phyloP scores from a whole-genome alignment of 768 basidiomycete species.

The Trametes punicea region DNA sequence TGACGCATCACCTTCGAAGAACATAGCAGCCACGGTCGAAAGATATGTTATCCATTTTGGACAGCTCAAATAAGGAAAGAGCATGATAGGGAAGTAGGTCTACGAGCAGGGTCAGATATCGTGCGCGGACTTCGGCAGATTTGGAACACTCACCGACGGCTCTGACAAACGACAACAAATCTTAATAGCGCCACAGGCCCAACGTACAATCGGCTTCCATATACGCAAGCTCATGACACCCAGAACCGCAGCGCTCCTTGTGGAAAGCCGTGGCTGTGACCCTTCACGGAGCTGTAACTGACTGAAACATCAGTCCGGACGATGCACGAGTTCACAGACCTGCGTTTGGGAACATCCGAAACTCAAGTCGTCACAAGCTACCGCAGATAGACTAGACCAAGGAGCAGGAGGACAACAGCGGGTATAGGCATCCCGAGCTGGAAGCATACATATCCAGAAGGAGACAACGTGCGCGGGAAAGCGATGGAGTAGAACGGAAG shows the following conservation, averaged over 20 bases:
- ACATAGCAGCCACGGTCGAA: not conserved
- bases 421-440: slow-evolving; percentile 6
- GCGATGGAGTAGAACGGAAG: not conserved
- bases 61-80: not conserved
- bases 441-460: not conserved
- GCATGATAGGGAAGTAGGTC: not conserved
- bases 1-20: not conserved
- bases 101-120: not conserved
- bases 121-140: not conserved
- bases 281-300: not conserved
- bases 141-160: not conserved
- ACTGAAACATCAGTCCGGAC: not conserved
- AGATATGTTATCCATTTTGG: not conserved
- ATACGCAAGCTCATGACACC: too few species aligned
- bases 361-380: not conserved
- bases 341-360: not conserved
- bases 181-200: too few species aligned
- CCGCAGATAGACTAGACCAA: not conserved
- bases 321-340: not conserved
- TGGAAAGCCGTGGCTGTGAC: too few species aligned
- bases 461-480: slow-evolving; percentile 2
- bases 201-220: too few species aligned
- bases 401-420: not conserved
- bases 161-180: too few species aligned
- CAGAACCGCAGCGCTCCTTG: too few species aligned